Base-by-base conservation (phyloP, 2,329 filamentous ascomycete species). In the Trichoderma endophyticum region DNA sequence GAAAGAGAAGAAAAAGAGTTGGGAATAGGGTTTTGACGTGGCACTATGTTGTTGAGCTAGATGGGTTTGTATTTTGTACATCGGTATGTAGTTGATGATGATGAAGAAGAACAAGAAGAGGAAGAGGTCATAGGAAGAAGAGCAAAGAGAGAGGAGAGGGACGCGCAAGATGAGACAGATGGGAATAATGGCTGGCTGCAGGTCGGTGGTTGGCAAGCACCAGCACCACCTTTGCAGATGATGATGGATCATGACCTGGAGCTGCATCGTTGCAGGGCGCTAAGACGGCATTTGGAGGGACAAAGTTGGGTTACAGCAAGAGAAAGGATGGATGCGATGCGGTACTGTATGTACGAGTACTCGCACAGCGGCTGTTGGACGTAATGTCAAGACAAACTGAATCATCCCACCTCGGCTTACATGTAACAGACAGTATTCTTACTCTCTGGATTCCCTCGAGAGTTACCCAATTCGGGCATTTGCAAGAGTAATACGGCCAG, bases 231-330 rank as follows among this genome's bases (percentile, higher is more conserved):
- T n/a, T 62, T 62, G 21, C 24, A 64, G 62, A 39, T 24, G 65
- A 48, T 8, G 43, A 21, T 28, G 65, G 21, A 60, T 60, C 57
- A 32, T 32, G 57, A 21, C 57, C 57, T 60, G 18, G 54, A 24
- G 51, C 24, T 69, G 56, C 65, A 60, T 69, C 57, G 65, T 21
- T 69, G 54, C 54, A 69, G 65, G 65, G 65, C 65, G 65, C 65
- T 60, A 69, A 51, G 66, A 56, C 66, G 54, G 36, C 36, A 61
- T 60, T 48, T 48, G 48, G 54, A 68, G 65, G 36, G 30, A 68
- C 65, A 18, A 54, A 32, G 54, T 60, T 68, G 65, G 43, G 43
- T 48, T 48, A 15, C 18, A 11, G 43, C 43, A 48, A 9, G 3
- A n/a, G n/a, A 48, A n/a, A 48, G n/a, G 43, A n/a, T 48, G 43